Percentiles rank a stretch among this genome's conserved stretches.
Evolutionary conservation across 495 filamentous ascomycete genomes (phyloP).

Genomic region (Penicillium chermesinum): DNA sequence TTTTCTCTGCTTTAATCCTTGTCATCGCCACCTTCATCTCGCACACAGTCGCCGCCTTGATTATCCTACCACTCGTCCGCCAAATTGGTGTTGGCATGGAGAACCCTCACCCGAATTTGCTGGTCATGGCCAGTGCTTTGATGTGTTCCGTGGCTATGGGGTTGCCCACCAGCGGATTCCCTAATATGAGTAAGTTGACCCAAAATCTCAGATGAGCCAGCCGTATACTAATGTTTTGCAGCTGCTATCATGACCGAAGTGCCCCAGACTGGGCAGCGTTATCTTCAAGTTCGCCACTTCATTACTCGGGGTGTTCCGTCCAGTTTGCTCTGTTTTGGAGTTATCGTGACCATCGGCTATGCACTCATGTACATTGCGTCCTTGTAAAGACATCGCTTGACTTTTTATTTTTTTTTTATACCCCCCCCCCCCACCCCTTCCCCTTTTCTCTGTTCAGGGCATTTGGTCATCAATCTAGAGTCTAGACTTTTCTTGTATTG

Average conservation of each 20-base stretch:
- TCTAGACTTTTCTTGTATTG: no score
- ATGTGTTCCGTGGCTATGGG: slow-evolving; percentile 78
- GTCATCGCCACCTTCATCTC: slow-evolving; percentile 97
- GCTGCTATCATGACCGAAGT: slow-evolving; percentile 99
- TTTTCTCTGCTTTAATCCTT: slow-evolving; percentile 79
- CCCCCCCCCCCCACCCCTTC: no score
- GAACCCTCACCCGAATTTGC: slow-evolving; percentile 84
- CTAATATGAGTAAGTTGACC: slow-evolving; percentile 89
- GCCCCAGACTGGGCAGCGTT: slow-evolving; percentile 80
- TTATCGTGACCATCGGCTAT: slow-evolving; percentile 85
- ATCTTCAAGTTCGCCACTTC: slow-evolving; percentile 90
- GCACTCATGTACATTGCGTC: slow-evolving; percentile 77
- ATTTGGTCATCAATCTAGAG: no score
- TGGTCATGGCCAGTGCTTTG: slow-evolving; percentile 79
- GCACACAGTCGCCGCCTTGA: slow-evolving; percentile 93
- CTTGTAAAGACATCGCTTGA: slow-evolving; percentile 49
- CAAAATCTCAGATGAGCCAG: slow-evolving; percentile 1
- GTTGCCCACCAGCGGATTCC: slow-evolving; percentile 91
- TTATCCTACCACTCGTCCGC: slow-evolving; percentile 85
- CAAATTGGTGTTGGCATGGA: slow-evolving; percentile 79
- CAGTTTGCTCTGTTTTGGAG: slow-evolving; percentile 71
- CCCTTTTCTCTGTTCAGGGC: no score
- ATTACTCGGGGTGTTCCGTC: slow-evolving; percentile 83
- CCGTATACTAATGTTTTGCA: slow-evolving; percentile 34
- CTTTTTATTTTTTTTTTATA: neutral